A percentile compares a stretch with the other conserved stretches of the same genome.
phyloP scores from a whole-genome alignment of 2,329 filamentous ascomycete species.

The Ophiostoma populinum region DNA sequence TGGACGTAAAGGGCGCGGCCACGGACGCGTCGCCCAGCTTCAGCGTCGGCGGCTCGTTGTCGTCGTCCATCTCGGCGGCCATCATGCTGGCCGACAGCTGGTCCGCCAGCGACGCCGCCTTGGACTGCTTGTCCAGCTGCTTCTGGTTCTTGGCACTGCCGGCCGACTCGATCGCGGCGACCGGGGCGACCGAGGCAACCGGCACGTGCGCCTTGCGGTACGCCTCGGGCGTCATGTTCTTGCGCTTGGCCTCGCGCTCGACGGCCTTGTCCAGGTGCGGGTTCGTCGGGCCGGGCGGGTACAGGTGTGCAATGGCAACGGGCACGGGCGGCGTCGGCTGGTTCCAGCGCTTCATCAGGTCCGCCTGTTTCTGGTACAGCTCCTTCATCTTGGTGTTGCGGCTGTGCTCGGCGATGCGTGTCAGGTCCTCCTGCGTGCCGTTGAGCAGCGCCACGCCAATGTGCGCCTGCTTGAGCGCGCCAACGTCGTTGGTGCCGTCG shows the following conservation, averaged over 20 bases:
- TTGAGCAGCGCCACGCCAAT: conserved; percentile 93
- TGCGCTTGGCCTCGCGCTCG: conserved; percentile 66
- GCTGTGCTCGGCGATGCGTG: conserved; percentile 80
- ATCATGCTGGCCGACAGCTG: conserved; percentile 76
- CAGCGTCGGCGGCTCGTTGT: conserved; percentile 75
- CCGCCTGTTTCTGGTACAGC: conserved; percentile 88
- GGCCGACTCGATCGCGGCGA: conserved; percentile 41
- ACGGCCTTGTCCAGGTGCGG: conserved; percentile 91
- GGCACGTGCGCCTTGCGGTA: conserved; percentile 26
- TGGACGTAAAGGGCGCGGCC: conserved; percentile 92
- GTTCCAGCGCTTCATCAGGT: conserved; percentile 88
- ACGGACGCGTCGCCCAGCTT: conserved; percentile 96
- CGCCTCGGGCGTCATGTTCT: conserved; percentile 47
- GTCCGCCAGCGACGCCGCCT: conserved; percentile 66
- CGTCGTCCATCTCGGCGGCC: conserved; percentile 51
- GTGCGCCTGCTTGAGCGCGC: conserved; percentile 93
- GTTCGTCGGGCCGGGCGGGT: conserved; percentile 76
- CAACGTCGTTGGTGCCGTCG: conserved; percentile 96
- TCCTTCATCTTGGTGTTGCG: conserved; percentile 97
- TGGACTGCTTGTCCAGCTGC: conserved; percentile 44
- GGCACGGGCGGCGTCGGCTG: conserved; percentile 86
- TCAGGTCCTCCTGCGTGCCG: conserved; percentile 78
- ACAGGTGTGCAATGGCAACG: conserved; percentile 81
- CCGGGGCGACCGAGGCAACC: no score
- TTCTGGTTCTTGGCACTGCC: conserved; percentile 33